Evolutionary conservation across 2,329 filamentous ascomycete species (phyloP), one percentile per base, ranked within the genome.

Genomic region (Pseudonectria buxi): DNA sequence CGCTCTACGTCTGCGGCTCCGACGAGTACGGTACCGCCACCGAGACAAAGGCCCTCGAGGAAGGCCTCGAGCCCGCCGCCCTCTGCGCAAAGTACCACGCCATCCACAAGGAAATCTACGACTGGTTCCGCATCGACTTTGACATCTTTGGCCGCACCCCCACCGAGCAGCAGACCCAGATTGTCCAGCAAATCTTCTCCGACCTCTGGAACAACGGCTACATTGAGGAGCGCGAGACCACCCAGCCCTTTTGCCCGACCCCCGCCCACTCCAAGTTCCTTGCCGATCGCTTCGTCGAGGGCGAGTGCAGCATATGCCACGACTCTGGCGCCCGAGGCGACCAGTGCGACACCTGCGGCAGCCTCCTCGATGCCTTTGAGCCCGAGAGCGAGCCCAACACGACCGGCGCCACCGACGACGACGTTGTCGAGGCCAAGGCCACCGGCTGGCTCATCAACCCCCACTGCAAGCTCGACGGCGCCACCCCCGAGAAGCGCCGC

Each of bases 1-100:
- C 87, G 2, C 74, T 95, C 33, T 95, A 80, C 61, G 72, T 95
- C 49, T 94, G 89, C 62, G 88, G 88, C 38, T 65, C 63, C n/a
- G 90, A 95, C 67, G 86, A 96, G 65, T 96, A 95, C 62, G 90
- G 90, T 39, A 96, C 90, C 10, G 89, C 90, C 14, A 95, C 89
- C 24, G 90, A 95, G 65, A 95, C 90, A 16, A 95, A 94, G 68
- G 90, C 90, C 4, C 77, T 95, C 27, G 87, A 94, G 59, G 87
- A 92, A 59, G 82, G 83, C 11, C 71, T 88, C 45, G 87, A 82
- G 10, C 88, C 90, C 14, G 74, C 84, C 53, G 76, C 89, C 56
- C 78, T 96, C 10, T 95, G 90, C 68, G 78, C 85, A 63, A 94
- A 95, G 68, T 95, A 94, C 69, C 86, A 94, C 66, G 79, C 78